Evolutionary conservation across 495 filamentous ascomycete genomes (phyloP).

Genomic region (Penicillium salamii): DNA sequence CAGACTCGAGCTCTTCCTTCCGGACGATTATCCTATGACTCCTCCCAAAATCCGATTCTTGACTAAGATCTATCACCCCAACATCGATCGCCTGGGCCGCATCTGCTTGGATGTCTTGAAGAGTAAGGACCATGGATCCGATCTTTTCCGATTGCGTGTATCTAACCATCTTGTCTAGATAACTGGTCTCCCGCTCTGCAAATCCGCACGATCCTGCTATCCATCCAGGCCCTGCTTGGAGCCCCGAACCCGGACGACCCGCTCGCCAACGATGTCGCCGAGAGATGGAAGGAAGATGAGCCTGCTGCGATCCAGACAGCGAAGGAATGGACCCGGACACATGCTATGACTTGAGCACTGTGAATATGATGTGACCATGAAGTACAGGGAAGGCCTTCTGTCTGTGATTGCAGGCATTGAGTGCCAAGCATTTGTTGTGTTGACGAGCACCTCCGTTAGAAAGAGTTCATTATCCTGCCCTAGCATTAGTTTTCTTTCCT

Average conservation of each 20-base stretch:
- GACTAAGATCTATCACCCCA: slow-evolving; percentile 98
- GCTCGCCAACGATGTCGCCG: slow-evolving; percentile 94
- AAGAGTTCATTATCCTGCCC: slow-evolving; percentile 3
- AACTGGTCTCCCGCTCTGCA: slow-evolving; percentile 99
- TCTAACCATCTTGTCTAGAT: slow-evolving; percentile 51
- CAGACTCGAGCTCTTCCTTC: slow-evolving; percentile 97
- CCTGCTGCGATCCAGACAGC: slow-evolving; percentile 85
- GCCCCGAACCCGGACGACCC: slow-evolving; percentile 98
- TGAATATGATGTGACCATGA: slow-evolving; percentile 40
- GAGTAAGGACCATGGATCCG: slow-evolving; percentile 55
- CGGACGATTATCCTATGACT: slow-evolving; percentile 99
- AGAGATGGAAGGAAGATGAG: slow-evolving; percentile 96
- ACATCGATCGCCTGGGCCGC: slow-evolving; percentile 94
- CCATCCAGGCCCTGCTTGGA: slow-evolving; percentile 93
- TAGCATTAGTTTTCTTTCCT: neutral
- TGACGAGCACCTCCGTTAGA: slow-evolving; percentile 8
- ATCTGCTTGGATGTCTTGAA: slow-evolving; percentile 98
- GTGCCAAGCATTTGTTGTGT: slow-evolving; percentile 1
- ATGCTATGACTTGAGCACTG: slow-evolving; percentile 57
- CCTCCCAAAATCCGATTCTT: slow-evolving; percentile 97
- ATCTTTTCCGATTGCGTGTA: neutral
- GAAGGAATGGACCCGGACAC: slow-evolving; percentile 80
- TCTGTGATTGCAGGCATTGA: slow-evolving; percentile 9
- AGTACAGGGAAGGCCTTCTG: slow-evolving; percentile 11
- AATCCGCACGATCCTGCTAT: slow-evolving; percentile 95